phyloP scores from a whole-genome alignment of 2,329 filamentous ascomycete species.

The Aureobasidium sp. region DNA sequence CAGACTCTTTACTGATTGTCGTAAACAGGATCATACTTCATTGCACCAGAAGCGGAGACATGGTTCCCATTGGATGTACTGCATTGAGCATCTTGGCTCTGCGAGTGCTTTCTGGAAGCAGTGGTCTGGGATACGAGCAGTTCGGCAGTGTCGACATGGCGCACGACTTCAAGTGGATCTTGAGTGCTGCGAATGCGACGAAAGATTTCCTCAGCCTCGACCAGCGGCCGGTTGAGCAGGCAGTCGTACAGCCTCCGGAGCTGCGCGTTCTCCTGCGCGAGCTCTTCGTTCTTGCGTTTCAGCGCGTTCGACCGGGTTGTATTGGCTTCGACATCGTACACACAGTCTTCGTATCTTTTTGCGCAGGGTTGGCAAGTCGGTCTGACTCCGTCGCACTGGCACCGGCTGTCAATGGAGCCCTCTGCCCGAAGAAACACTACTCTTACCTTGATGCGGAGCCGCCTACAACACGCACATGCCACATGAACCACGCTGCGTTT shows the following conservation, averaged over 20 bases:
- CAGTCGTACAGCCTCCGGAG: constrained; percentile 10
- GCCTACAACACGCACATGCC: constrained; percentile 3
- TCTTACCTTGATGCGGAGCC: constrained; percentile 9
- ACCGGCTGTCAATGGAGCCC: not conserved
- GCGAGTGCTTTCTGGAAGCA: not conserved
- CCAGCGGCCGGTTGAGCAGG: not conserved
- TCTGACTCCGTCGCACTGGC: constrained; percentile 4
- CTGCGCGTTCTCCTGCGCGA: constrained; percentile 12
- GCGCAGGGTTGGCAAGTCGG: constrained; percentile 5
- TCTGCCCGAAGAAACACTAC: no score
- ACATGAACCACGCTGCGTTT: constrained; percentile 10
- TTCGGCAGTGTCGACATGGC: constrained; percentile 4
- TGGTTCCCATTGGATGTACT: not conserved
- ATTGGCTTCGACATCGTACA: constrained; percentile 16
- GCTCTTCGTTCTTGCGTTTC: constrained; percentile 17
- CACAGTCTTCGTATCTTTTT: constrained; percentile 10
- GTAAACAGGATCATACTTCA: not conserved
- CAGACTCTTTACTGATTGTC: not conserved
- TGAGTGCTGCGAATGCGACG: constrained; percentile 9
- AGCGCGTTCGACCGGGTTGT: constrained; percentile 15
- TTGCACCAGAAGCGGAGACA: not conserved
- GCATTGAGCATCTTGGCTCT: not conserved
- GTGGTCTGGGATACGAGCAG: not conserved
- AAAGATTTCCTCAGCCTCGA: constrained; percentile 10
- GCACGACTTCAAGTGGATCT: constrained; percentile 1